These are phyloP conservation scores for Vigna trinervia DNA, from an alignment of 306 rosid species.

Conservation along the genomic window DNA sequence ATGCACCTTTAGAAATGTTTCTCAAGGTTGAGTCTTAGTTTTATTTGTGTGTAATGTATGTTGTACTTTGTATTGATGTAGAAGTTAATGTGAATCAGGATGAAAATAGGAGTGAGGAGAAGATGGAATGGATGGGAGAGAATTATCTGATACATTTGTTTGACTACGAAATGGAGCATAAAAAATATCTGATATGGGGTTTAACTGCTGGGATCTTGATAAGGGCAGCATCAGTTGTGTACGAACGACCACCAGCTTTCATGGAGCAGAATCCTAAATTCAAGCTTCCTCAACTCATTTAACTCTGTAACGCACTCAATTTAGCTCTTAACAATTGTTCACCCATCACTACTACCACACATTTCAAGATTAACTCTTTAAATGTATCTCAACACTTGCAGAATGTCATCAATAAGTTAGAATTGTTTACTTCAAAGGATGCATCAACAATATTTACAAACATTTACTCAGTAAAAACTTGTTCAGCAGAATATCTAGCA, in stretches of 20 bases:
- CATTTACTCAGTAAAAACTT: background rate
- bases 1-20: conserved; percentile 95
- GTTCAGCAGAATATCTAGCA: too few species aligned
- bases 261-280: conserved; percentile 81
- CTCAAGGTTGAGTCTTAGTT: conserved; percentile 64
- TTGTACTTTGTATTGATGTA: background rate
- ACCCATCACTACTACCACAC: conserved; percentile 27
- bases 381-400: conserved; percentile 8
- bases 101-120: conserved; percentile 74
- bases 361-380: conserved; percentile 26
- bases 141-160: conserved; percentile 83
- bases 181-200: conserved; percentile 85
- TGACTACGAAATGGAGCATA: conserved; percentile 63
- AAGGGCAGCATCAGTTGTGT: conserved; percentile 86
- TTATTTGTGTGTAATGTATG: background rate
- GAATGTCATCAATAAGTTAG: background rate
- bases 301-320: conserved; percentile 43
- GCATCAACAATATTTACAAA: background rate
- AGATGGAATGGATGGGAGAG: conserved; percentile 92
- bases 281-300: conserved; percentile 61
- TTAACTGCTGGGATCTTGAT: conserved; percentile 95
- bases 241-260: conserved; percentile 77
- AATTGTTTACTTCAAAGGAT: background rate
- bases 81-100: conserved; percentile 59
- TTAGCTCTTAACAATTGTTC: conserved; percentile 22